phyloP scores from a whole-genome alignment of 352 stramenopile genomes.

The Globisporangium mamillatum region DNA sequence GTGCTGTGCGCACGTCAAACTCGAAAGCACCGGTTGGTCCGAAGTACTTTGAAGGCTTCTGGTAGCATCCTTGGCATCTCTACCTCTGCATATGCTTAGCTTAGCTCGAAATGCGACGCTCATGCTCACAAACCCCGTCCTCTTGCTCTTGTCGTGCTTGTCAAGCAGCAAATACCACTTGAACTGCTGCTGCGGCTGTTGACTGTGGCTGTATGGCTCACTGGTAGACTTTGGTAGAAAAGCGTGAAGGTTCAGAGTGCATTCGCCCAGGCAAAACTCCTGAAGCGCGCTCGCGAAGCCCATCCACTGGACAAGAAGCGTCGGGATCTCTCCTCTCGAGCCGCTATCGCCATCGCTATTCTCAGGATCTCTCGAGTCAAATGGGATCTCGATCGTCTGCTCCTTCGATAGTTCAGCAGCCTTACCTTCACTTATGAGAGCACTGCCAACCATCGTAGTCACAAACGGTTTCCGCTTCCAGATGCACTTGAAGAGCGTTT shows the following conservation, averaged over 20 bases:
- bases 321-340: constrained; percentile 8
- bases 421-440: too few relatives aligned
- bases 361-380: background rate
- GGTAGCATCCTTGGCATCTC: background rate
- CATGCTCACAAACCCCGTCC: constrained; percentile 22
- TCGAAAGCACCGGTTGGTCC: too few relatives aligned
- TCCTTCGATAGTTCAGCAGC: background rate
- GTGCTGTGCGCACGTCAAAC: background rate
- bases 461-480: constrained; percentile 9
- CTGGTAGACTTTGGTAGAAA: constrained; percentile 6
- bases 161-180: constrained; percentile 26
- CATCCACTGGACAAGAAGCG: constrained; percentile 22
- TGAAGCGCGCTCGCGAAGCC: constrained; percentile 22
- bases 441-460: background rate
- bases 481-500: constrained; percentile 8
- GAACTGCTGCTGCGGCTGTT: background rate
- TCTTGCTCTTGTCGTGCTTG: constrained; percentile 19
- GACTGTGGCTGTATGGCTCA: background rate
- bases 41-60: background rate
- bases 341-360: background rate
- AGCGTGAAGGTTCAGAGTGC: constrained; percentile 19
- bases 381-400: constrained; percentile 10
- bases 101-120: constrained; percentile 15
- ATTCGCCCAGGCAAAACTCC: constrained; percentile 29
- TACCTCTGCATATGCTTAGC: background rate